Evolutionary conservation across 208 protist species (phyloP), one percentile per base, ranked within the genome.

Genomic region (Trypanosoma cruzi): DNA sequence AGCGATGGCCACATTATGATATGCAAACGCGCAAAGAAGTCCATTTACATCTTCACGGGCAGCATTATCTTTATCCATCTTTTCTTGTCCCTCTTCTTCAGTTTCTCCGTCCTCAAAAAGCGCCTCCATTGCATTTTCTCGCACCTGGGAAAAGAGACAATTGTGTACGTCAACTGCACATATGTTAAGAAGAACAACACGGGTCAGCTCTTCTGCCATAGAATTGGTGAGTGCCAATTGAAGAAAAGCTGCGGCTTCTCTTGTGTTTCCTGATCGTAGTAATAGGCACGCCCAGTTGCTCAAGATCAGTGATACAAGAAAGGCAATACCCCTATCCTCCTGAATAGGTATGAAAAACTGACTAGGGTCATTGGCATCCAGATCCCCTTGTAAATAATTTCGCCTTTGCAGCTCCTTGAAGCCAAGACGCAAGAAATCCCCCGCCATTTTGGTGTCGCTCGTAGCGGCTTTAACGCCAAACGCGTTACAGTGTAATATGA

Each of bases 231-330:
- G 64, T 28, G 71, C 71, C n/a, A 44, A 1, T 8, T 55, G 37
- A 49, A 77, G 36, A 44, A 71, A 60, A 2, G 26, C 49, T n/a
- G 36, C n/a, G 37, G 71, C 63, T 28, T 28, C 44, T 18, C 22
- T 64, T n/a, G 69, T 42, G n/a, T 71, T 50, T 36, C 63, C 64
- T 32, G 57, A 71, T 48, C 58, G 64, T 29, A 77, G 16, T 31
- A 77, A 29, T 29, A 89, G 50, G 37, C 84, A 88, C 2, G 75
- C 76, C 76, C 77, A 86, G 52, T 93, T 93, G 53, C 80, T 77
- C 20, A 90, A 56, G 7, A 82, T 89, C 42, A 93, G 24, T 57
- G 73, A 53, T 11, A 90, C 54, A 18, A 82, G 77, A 18, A 73
- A 68, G 13, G 75, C 52, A 4, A 83, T 63, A 20, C 60, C 76